These are phyloP conservation scores for Aspergillus fumigatus DNA, from an alignment of 2,329 filamentous ascomycete genomes.

Conservation along the genomic window DNA sequence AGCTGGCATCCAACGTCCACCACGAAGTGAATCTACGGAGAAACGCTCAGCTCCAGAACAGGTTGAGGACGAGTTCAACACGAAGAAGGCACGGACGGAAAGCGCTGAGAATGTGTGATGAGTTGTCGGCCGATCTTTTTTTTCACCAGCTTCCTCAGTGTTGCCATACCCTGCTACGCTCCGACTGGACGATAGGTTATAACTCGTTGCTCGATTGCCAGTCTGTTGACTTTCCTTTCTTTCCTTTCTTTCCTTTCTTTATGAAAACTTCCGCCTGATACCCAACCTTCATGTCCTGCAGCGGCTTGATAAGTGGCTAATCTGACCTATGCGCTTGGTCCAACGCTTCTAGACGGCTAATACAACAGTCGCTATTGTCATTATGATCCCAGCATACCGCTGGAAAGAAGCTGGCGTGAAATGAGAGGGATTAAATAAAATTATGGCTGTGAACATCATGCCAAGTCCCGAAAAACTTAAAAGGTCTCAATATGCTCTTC, in stretches of 20 bases:
- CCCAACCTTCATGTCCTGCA: neutral
- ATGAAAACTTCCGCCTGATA: neutral
- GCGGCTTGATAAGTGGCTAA: too few relatives aligned
- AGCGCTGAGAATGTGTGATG: neutral
- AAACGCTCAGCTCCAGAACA: conserved; percentile 28
- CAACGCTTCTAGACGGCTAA: too few relatives aligned
- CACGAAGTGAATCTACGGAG: conserved; percentile 9
- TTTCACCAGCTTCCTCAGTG: neutral
- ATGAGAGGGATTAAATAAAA: neutral
- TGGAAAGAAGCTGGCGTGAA: neutral
- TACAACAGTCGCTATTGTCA: neutral
- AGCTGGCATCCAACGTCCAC: conserved; percentile 11
- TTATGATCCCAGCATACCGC: neutral
- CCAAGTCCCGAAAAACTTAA: neutral
- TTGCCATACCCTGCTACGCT: neutral
- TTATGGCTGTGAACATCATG: neutral
- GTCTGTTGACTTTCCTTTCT: neutral
- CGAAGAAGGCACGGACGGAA: conserved; percentile 24
- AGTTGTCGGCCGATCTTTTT: neutral
- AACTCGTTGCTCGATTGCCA: neutral
- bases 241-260: too few relatives aligned
- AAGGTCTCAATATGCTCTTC: neutral
- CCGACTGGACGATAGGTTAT: neutral
- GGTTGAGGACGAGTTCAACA: conserved; percentile 12
- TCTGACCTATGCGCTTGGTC: too few relatives aligned